phyloP scores from a whole-genome alignment of 441 rosid genomes.

The Populus hybrid region DNA sequence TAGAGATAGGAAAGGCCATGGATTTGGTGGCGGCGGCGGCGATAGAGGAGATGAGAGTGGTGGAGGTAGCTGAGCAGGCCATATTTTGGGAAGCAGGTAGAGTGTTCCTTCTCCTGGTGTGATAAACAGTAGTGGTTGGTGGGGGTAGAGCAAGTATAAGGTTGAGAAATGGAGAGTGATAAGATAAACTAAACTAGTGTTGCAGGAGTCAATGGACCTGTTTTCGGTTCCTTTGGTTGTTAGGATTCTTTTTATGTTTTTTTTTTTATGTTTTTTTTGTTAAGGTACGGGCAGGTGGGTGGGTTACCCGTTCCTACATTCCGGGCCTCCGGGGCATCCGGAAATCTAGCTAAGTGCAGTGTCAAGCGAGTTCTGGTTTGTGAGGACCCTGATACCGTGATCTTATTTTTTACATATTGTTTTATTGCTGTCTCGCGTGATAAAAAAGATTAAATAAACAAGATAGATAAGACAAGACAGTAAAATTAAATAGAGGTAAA shows the following conservation, averaged over 20 bases:
- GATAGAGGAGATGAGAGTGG: conserved; percentile 49
- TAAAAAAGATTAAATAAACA: no score
- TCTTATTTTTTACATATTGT: no score
- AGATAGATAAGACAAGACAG: no score
- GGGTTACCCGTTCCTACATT: background rate
- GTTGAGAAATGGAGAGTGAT: conserved; percentile 17
- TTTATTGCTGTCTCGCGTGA: no score
- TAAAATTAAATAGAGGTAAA: no score
- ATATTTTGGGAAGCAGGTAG: conserved; percentile 19
- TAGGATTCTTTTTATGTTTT: background rate
- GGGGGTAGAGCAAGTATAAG: conserved; percentile 3
- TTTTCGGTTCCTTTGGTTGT: background rate
- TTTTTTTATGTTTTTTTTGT: no score
- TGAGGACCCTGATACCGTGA: no score
- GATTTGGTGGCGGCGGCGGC: conserved; percentile 21
- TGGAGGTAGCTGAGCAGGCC: conserved; percentile 67
- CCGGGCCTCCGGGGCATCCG: background rate
- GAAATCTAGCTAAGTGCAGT: background rate
- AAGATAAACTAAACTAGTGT: background rate
- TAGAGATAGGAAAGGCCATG: conserved; percentile 31
- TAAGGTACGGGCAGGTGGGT: background rate
- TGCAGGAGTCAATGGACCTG: no score
- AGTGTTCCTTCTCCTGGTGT: background rate
- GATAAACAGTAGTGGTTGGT: background rate
- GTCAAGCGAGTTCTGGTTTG: no score